Evolutionary conservation across 352 stramenopile species (phyloP).

Genomic region (Phytophthora boehmeriae): DNA sequence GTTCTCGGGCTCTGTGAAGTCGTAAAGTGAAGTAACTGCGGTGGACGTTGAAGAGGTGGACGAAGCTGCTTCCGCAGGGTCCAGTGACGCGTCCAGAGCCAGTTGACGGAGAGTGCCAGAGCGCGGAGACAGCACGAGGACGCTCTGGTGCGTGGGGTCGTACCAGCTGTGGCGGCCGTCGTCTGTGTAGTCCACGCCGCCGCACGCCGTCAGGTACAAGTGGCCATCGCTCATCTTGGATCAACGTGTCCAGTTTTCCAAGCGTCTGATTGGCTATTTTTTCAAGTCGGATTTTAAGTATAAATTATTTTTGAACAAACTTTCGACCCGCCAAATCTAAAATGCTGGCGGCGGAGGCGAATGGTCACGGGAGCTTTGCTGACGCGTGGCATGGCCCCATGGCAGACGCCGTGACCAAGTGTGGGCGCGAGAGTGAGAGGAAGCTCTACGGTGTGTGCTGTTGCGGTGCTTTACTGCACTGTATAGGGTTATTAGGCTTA

Average conservation of each 20-base stretch:
- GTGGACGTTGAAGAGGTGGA: background rate
- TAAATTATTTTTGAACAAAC: too few relatives aligned
- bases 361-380: background rate
- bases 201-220: slow-evolving; percentile 57
- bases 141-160: slow-evolving; percentile 56
- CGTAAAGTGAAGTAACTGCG: slow-evolving; percentile 42
- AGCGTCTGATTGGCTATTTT: too few relatives aligned
- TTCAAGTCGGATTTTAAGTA: slow-evolving; percentile 9
- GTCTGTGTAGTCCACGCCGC: slow-evolving; percentile 47
- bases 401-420: slow-evolving; percentile 52
- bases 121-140: slow-evolving; percentile 51
- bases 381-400: slow-evolving; percentile 43
- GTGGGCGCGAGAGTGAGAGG: slow-evolving; percentile 53
- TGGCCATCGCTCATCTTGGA: slow-evolving; percentile 53
- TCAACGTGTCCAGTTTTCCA: too few relatives aligned
- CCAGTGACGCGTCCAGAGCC: slow-evolving; percentile 42
- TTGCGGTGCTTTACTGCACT: background rate
- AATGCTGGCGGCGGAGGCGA: slow-evolving; percentile 2
- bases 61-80: slow-evolving; percentile 17
- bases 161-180: slow-evolving; percentile 50
- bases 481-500: background rate
- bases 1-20: slow-evolving; percentile 36
- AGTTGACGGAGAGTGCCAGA: slow-evolving; percentile 49
- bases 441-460: slow-evolving; percentile 51
- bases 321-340: slow-evolving; percentile 12